Conservation (phyloP, 805 yeast genomes). For the Ogataea saltuana region DNA sequence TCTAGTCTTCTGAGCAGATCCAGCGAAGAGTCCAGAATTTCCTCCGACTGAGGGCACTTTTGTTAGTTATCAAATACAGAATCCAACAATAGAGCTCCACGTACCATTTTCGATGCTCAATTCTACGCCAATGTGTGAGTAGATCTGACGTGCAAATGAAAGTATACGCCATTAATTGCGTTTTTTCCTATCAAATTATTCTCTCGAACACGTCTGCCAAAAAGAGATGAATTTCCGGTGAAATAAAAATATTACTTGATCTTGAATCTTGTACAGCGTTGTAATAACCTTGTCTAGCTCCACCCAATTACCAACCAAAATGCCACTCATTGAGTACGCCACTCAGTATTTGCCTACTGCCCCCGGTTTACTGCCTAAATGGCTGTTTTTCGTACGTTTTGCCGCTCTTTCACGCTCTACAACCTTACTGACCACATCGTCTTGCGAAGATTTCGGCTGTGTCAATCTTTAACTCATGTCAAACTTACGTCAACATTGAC, state of each 20-base stretch:
- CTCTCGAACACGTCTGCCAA: slow-evolving; percentile 1
- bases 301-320: no score
- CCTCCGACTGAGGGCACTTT: slow-evolving; percentile 35
- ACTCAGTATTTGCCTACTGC: slow-evolving; percentile 41
- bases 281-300: no score
- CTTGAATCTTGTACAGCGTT: no score
- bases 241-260: neutral
- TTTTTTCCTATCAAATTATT: neutral
- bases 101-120: slow-evolving; percentile 10
- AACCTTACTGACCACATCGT: slow-evolving; percentile 16
- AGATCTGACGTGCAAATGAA: no score
- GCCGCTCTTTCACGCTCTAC: neutral
- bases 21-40: slow-evolving; percentile 71
- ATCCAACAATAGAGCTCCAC: neutral
- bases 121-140: no score
- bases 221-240: neutral
- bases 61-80: neutral
- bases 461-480: slow-evolving; percentile 87
- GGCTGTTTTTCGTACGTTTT: slow-evolving; percentile 63
- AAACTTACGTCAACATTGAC: slow-evolving; percentile 70
- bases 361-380: slow-evolving; percentile 69
- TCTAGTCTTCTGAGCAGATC: slow-evolving; percentile 75
- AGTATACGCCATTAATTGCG: no score
- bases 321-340: slow-evolving; percentile 30
- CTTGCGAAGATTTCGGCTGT: slow-evolving; percentile 77